phyloP scores from a whole-genome alignment of 768 basidiomycete genomes.

The Stropharia rugosoannulata region DNA sequence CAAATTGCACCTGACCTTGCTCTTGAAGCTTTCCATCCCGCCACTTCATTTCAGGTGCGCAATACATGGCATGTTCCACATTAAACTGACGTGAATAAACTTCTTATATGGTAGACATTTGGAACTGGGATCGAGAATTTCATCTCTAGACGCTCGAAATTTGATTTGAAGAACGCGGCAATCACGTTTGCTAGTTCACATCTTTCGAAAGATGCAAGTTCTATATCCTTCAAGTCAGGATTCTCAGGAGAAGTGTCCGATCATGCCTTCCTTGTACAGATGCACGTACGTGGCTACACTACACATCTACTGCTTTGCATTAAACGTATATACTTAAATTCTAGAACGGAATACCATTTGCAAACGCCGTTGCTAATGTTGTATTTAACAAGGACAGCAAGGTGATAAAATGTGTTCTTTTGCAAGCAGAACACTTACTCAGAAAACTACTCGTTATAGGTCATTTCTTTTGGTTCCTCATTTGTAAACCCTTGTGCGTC shows the following conservation, averaged over 20 bases:
- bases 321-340: neutral
- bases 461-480: conserved; percentile 42
- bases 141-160: conserved; percentile 9
- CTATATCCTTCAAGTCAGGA: conserved; percentile 16
- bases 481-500: conserved; percentile 42
- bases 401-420: conserved; percentile 14
- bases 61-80: neutral
- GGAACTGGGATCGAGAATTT: conserved; percentile 11
- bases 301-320: neutral
- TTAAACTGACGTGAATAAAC: neutral
- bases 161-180: conserved; percentile 11
- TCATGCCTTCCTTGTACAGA: conserved; percentile 14
- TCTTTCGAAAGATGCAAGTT: conserved; percentile 6
- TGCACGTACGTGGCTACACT: conserved; percentile 9
- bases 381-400: conserved; percentile 39
- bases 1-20: conserved; percentile 17
- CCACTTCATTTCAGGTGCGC: conserved; percentile 32
- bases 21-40: conserved; percentile 32
- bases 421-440: neutral
- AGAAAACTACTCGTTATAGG: neutral
- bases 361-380: conserved; percentile 43
- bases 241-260: conserved; percentile 26
- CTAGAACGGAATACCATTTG: conserved; percentile 30
- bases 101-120: conserved; percentile 6
- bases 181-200: conserved; percentile 11